These are phyloP conservation scores for Chiua virens DNA, from an alignment of 768 basidiomycete species.

Conservation along the genomic window DNA sequence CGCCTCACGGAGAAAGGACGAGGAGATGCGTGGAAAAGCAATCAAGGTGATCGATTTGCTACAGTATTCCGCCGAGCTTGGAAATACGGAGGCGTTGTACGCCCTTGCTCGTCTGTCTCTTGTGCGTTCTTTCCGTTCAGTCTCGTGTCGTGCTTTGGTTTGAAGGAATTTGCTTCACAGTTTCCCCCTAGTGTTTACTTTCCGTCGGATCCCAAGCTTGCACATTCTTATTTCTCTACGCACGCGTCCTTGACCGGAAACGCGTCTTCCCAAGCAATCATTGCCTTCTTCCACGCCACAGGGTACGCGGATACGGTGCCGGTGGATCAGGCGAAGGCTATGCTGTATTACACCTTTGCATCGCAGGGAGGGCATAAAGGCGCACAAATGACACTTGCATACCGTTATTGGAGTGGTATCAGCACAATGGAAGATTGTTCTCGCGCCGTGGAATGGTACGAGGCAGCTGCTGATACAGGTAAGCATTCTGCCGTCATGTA, in stretches of 20 bases:
- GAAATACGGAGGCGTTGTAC: constrained; percentile 71
- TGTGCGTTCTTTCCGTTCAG: constrained; percentile 40
- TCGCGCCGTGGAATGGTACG: constrained; percentile 85
- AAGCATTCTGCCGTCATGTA: constrained; percentile 27
- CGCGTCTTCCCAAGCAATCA: constrained; percentile 79
- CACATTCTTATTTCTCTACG: constrained; percentile 59
- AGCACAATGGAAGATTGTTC: constrained; percentile 86
- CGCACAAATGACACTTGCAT: constrained; percentile 91
- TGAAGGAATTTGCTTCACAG: constrained; percentile 33
- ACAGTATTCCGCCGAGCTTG: constrained; percentile 78
- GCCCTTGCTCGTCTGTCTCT: constrained; percentile 65
- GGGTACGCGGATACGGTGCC: constrained; percentile 70
- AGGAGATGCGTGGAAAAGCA: constrained; percentile 67
- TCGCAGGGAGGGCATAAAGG: constrained; percentile 85
- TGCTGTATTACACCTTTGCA: constrained; percentile 92
- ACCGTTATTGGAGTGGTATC: constrained; percentile 95
- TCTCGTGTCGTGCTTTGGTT: neutral
- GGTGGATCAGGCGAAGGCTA: constrained; percentile 75
- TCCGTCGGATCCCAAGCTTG: constrained; percentile 55
- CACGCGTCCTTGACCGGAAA: constrained; percentile 77
- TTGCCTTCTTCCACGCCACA: constrained; percentile 88
- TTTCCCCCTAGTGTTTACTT: constrained; percentile 75
- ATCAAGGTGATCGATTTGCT: constrained; percentile 81
- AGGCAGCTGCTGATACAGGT: constrained; percentile 86
- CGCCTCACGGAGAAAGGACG: constrained; percentile 56